Conservation (phyloP, 2,329 filamentous ascomycete genomes). For the Diaporthe citri region DNA sequence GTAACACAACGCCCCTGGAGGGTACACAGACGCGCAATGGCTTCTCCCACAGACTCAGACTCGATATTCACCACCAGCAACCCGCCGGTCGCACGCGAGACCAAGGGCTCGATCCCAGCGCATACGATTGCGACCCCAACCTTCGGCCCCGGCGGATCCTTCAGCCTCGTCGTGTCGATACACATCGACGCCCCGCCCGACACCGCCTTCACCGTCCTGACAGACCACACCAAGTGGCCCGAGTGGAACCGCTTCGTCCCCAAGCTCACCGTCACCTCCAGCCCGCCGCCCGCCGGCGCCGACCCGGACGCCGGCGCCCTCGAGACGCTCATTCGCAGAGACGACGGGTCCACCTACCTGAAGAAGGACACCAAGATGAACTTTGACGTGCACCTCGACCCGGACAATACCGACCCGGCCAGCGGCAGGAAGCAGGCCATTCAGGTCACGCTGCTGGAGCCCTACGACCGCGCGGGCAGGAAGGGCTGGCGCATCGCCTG, state of each 20-base stretch:
- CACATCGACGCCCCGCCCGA: slow-evolving; percentile 51
- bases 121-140: slow-evolving; percentile 48
- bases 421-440: slow-evolving; percentile 41
- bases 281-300: slow-evolving; percentile 39
- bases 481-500: slow-evolving; percentile 56
- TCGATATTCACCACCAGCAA: slow-evolving; percentile 35
- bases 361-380: slow-evolving; percentile 49
- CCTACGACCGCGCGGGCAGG: slow-evolving; percentile 44
- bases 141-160: slow-evolving; percentile 47
- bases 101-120: slow-evolving; percentile 39
- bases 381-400: slow-evolving; percentile 51
- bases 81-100: slow-evolving; percentile 38
- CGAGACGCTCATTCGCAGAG: slow-evolving; percentile 14
- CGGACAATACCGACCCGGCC: slow-evolving; percentile 35
- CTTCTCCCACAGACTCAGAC: background rate
- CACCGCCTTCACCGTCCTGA: slow-evolving; percentile 51
- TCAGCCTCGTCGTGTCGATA: slow-evolving; percentile 49
- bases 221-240: slow-evolving; percentile 50
- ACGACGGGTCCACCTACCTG: slow-evolving; percentile 43
- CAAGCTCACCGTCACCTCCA: slow-evolving; percentile 45
- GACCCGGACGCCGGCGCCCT: slow-evolving; percentile 42
- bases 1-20: background rate
- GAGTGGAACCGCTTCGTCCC: slow-evolving; percentile 54
- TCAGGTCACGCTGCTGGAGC: slow-evolving; percentile 50
- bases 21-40: background rate